Evolutionary conservation across 2,329 filamentous ascomycete genomes (phyloP).

Genomic region (Pseudofabraea citricarpa): DNA sequence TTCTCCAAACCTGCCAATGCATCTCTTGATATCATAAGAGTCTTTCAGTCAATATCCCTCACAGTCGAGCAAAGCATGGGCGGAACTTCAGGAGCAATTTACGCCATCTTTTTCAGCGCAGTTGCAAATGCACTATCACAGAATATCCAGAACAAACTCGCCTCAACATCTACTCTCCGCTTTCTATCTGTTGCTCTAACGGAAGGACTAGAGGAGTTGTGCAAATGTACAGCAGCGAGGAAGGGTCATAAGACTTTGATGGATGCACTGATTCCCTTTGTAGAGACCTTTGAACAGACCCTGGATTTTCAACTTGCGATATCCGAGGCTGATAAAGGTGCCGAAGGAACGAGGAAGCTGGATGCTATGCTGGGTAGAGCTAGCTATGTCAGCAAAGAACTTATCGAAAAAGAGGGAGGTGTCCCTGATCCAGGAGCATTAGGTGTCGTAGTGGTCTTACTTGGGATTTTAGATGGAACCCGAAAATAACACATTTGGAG

Average conservation of each 20-base stretch:
- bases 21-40: too few relatives aligned
- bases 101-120: conserved; percentile 41
- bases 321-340: conserved; percentile 51
- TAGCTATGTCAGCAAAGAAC: conserved; percentile 53
- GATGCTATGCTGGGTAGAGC: conserved; percentile 60
- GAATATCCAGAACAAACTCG: background rate
- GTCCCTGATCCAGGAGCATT: conserved; percentile 65
- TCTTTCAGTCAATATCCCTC: too few relatives aligned
- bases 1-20: too few relatives aligned
- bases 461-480: too few relatives aligned
- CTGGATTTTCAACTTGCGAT: conserved; percentile 52
- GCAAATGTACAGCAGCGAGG: conserved; percentile 63
- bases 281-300: conserved; percentile 44
- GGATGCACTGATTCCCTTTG: conserved; percentile 61
- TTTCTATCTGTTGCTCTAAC: conserved; percentile 53
- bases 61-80: conserved; percentile 32
- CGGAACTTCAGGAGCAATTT: conserved; percentile 29
- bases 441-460: too few relatives aligned
- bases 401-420: conserved; percentile 36
- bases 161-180: conserved; percentile 42
- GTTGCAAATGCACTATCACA: conserved; percentile 43
- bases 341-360: conserved; percentile 61
- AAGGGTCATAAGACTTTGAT: conserved; percentile 62
- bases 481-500: too few relatives aligned
- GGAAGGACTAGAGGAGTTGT: too few relatives aligned